A percentile compares a stretch with the other conserved stretches of the same genome.
phyloP scores from a whole-genome alignment of 768 basidiomycete genomes.

The Sarcomyxa edulis region DNA sequence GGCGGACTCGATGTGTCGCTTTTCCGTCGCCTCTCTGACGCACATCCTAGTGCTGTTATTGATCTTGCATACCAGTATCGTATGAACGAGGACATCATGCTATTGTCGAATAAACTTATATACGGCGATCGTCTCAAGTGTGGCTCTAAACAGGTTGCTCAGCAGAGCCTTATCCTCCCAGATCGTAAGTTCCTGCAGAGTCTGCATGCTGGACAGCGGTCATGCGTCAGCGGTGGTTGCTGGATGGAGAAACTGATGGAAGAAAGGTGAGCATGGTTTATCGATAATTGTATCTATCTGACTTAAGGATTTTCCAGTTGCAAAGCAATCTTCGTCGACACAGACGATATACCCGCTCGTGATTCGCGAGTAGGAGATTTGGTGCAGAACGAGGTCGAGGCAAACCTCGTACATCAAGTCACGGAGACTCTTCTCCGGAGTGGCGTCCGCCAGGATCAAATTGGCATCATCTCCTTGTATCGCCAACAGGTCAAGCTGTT shows the following conservation, averaged over 20 bases:
- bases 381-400: conserved; percentile 87
- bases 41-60: conserved; percentile 80
- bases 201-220: conserved; percentile 32
- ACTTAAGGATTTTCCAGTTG: conserved; percentile 40
- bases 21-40: conserved; percentile 83
- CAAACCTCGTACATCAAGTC: conserved; percentile 60
- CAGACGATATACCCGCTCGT: conserved; percentile 70
- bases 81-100: conserved; percentile 97
- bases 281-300: background rate
- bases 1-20: conserved; percentile 88
- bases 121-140: conserved; percentile 76
- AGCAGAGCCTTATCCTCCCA: conserved; percentile 50
- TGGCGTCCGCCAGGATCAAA: conserved; percentile 64
- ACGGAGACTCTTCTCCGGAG: conserved; percentile 56
- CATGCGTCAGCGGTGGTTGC: conserved; percentile 38
- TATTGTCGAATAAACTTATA: conserved; percentile 80
- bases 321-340: conserved; percentile 92
- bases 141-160: conserved; percentile 70
- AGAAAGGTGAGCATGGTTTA: conserved; percentile 43
- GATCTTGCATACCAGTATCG: conserved; percentile 89
- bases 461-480: conserved; percentile 90
- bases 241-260: conserved; percentile 68
- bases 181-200: conserved; percentile 33
- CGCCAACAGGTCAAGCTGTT: conserved; percentile 94
- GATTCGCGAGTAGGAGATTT: conserved; percentile 86